Evolutionary conservation across 1,284 basidiomycete genomes (phyloP), one percentile per base, ranked within the genome.

Genomic region (Apiotrichum sp.): DNA sequence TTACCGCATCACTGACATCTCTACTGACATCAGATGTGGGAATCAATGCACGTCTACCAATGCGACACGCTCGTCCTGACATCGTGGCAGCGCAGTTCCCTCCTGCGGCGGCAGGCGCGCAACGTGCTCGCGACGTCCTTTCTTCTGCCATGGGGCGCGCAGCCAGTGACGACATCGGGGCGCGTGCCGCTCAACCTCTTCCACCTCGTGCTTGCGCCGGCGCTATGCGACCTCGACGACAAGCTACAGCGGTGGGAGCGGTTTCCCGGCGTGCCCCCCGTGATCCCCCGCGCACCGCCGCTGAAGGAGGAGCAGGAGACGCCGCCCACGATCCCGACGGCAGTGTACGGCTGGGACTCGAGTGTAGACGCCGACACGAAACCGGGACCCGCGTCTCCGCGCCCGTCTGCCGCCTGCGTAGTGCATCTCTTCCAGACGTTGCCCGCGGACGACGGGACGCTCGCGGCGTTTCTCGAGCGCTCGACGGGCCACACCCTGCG

Each of bases 31-130:
- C 33, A 54, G 52, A 29, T 42, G 13, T 49, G 47, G 47, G 52
- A 54, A 31, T 35, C 47, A 35, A 54, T 54, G 52, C 52, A 54
- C 35, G 41, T 48, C 16, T 54, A 54, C 47, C 39, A 47, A 9
- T 47, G 47, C 52, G 47, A 54, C 33, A 14, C 22, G 13, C 7
- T 48, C 4, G 8, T 54, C 36, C 31, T 46, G 14, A 52, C 36
- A 1, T 46, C 51, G 4, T 46, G 51, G 44, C 39, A 39, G 36
- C 32, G 31, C 31, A 40, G 36, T 13, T 32, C 44, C 6, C 7
- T 52, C 29, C 36, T 52, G 43, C 40, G 16, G 14, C 51, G 51
- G 9, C 31, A 16, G 11, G 51, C 36, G 3, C 34, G 36, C 5
- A 52, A 52, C n/a, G 22, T 13, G 7, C 14, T 52, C n/a, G 16